Evolutionary conservation across 805 yeast genomes (phyloP), one percentile per base, ranked within the genome.

Genomic region (Priceomyces melissophilus): DNA sequence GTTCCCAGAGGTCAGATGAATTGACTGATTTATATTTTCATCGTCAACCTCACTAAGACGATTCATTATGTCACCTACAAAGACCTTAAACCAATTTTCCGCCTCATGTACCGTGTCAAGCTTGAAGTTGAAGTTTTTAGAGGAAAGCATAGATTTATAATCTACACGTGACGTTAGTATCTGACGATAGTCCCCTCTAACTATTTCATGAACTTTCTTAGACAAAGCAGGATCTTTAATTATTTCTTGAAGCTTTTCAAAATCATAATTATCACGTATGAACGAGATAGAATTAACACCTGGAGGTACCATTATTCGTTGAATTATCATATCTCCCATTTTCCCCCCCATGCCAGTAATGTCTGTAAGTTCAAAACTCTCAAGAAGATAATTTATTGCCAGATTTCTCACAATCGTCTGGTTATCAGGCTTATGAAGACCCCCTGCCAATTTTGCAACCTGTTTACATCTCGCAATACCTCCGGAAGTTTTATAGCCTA

Each of bases 281-380:
- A 59, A 71, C 2, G 71, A 63, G 5, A 65, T 58, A 3, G 50
- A 84, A 71, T 44, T 79, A 58, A 23, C 41, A 13, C 61, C 71
- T 2, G 64, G 63, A 0, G 84, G 86, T 2, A 78, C 61, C 1
- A 70, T 65, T n/a, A 89, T 58, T 13, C 65, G 58, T n/a, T 61
- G 57, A 12, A 71, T 46, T 1, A 88, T 67, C 10, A 66, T 63
- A 9, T 81, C 81, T 0, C 99, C 99, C 8, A 74, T 62, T 49
- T 87, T 87, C 2, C 98, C 99, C 5, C 99, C 98, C 72, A 91
- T 67, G 0, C 96, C 88, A 76, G 96, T 84, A 42, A 91, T 78
- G 50, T 89, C 95, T 0, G 78, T 76, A 14, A 91, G 57, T 43
- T 80, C 78, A 57, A 83, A 81, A 17, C 75, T 69, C 25, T 67